Evolutionary conservation across 345 rosid genomes (phyloP).

Genomic region (Passiflora organensis): DNA sequence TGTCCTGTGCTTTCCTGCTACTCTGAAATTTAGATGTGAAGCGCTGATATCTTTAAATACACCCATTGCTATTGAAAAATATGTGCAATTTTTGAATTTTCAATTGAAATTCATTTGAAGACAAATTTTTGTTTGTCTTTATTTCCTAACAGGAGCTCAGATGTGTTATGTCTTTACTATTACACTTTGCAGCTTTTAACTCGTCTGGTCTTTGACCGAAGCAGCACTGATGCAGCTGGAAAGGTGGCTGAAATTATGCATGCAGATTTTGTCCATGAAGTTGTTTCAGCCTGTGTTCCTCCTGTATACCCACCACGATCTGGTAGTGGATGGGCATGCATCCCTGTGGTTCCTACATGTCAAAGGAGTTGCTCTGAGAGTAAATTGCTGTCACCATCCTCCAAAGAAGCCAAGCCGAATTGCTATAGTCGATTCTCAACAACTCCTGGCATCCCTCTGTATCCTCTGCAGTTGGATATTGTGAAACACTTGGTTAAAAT

Average conservation of each 20-base stretch:
- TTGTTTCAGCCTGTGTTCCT: conserved; percentile 92
- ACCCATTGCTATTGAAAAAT: no score
- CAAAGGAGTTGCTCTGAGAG: conserved; percentile 48
- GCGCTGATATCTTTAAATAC: no score
- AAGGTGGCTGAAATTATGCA: conserved; percentile 93
- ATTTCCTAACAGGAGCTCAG: no score
- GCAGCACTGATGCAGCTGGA: conserved; percentile 95
- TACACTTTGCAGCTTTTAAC: conserved; percentile 72
- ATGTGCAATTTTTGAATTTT: no score
- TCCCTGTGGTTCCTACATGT: conserved; percentile 62
- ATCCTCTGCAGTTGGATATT: conserved; percentile 89
- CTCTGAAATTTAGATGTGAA: no score
- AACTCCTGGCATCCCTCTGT: conserved; percentile 70
- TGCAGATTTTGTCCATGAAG: conserved; percentile 98
- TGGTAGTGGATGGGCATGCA: conserved; percentile 98
- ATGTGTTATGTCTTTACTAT: neutral
- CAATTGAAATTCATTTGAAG: no score
- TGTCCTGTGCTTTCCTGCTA: no score
- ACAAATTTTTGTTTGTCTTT: no score
- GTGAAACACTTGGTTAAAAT: conserved; percentile 86
- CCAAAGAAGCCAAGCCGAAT: conserved; percentile 68
- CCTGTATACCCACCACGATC: conserved; percentile 95
- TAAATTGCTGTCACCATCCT: conserved; percentile 62
- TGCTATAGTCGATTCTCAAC: conserved; percentile 65
- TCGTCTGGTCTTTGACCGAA: conserved; percentile 88